These are phyloP conservation scores for Colletotrichum liaoningense DNA, from an alignment of 2,329 filamentous ascomycete genomes.

Conservation along the genomic window DNA sequence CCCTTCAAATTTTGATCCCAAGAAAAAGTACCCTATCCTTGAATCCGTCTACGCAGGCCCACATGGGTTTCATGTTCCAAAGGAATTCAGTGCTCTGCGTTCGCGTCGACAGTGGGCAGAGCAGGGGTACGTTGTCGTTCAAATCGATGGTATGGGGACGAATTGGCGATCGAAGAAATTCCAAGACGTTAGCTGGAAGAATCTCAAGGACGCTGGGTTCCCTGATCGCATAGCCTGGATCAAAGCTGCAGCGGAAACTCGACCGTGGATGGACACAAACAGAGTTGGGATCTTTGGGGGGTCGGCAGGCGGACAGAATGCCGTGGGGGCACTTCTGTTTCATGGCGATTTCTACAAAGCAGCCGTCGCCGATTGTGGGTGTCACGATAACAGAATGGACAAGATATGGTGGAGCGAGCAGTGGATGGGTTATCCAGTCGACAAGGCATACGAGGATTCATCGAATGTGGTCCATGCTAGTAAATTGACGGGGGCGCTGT, in stretches of 20 bases:
- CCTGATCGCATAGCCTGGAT: slow-evolving; percentile 46
- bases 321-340: slow-evolving; percentile 42
- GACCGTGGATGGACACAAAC: slow-evolving; percentile 43
- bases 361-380: slow-evolving; percentile 42
- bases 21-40: slow-evolving; percentile 42
- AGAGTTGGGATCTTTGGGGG: slow-evolving; percentile 43
- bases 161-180: slow-evolving; percentile 45
- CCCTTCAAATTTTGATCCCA: slow-evolving; percentile 39
- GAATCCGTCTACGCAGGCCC: slow-evolving; percentile 45
- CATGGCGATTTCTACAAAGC: slow-evolving; percentile 44
- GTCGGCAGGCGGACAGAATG: slow-evolving; percentile 46
- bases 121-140: slow-evolving; percentile 45
- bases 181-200: slow-evolving; percentile 45
- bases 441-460: slow-evolving; percentile 41
- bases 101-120: slow-evolving; percentile 40
- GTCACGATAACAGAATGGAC: slow-evolving; percentile 47
- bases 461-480: slow-evolving; percentile 43
- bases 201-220: slow-evolving; percentile 43
- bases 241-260: slow-evolving; percentile 40
- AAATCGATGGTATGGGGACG: slow-evolving; percentile 47
- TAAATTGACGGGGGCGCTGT: slow-evolving; percentile 42
- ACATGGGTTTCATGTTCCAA: slow-evolving; percentile 39
- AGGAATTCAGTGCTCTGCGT: slow-evolving; percentile 38
- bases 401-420: slow-evolving; percentile 46
- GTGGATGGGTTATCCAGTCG: slow-evolving; percentile 47